phyloP scores from a whole-genome alignment of 2,329 filamentous ascomycete species.

The Talaromyces sp. region DNA sequence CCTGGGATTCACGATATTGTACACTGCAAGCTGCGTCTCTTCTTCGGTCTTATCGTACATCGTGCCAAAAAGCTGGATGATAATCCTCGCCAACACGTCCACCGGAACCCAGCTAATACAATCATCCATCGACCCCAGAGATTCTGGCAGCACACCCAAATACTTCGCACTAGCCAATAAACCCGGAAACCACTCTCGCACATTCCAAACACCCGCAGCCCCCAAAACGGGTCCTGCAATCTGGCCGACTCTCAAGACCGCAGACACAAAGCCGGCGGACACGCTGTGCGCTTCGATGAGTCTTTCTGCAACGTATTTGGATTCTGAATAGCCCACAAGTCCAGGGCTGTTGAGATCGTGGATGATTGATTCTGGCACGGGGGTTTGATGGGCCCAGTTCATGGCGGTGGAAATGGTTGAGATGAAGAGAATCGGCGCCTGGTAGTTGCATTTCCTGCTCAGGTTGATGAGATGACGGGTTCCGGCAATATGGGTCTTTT shows the following conservation, averaged over 20 bases:
- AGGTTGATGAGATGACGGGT: slow-evolving; percentile 21
- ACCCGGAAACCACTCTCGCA: slow-evolving; percentile 12
- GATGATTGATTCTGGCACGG: slow-evolving; percentile 13
- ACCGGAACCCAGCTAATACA: slow-evolving; percentile 9
- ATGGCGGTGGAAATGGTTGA: slow-evolving; percentile 14
- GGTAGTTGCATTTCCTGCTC: slow-evolving; percentile 13
- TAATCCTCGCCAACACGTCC: slow-evolving; percentile 8
- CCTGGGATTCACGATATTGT: slow-evolving; percentile 11
- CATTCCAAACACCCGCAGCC: slow-evolving; percentile 9
- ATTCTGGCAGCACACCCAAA: slow-evolving; percentile 7
- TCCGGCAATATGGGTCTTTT: slow-evolving; percentile 1
- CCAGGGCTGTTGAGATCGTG: slow-evolving; percentile 10
- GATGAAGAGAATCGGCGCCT: slow-evolving; percentile 18
- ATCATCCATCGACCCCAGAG: slow-evolving; percentile 5
- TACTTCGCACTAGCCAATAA: slow-evolving; percentile 11
- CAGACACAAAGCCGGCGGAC: slow-evolving; percentile 1
- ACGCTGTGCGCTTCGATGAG: slow-evolving; percentile 10
- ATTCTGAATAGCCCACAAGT: slow-evolving; percentile 17
- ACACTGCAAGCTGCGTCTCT: neutral
- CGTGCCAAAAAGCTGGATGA: slow-evolving; percentile 2
- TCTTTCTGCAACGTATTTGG: slow-evolving; percentile 17
- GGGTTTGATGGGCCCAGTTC: slow-evolving; percentile 4
- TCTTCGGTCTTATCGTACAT: neutral
- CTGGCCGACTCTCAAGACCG: slow-evolving; percentile 17
- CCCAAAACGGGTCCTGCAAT: slow-evolving; percentile 16